phyloP scores from a whole-genome alignment of 495 filamentous ascomycete species.

The Penicillium herquei region DNA sequence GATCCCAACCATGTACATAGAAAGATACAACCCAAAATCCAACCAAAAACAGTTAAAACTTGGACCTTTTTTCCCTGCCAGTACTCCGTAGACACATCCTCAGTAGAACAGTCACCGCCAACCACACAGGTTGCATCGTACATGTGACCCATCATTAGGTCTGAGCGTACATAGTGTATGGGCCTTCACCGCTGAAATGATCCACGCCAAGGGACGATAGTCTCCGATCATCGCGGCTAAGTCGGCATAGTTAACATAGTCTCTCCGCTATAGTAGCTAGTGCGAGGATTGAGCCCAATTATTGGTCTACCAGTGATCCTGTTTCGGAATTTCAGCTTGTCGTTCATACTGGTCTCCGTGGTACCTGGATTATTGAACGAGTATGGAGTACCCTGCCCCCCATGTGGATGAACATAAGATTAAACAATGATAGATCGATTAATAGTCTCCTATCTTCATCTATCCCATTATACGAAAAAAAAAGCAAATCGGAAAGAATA shows the following conservation, averaged over 20 bases:
- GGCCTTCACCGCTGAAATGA: slow-evolving; percentile 25
- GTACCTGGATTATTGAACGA: background rate
- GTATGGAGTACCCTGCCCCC: background rate
- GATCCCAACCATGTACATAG: slow-evolving; percentile 14
- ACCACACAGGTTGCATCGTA: slow-evolving; percentile 6
- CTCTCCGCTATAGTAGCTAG: slow-evolving; percentile 8
- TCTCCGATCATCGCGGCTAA: slow-evolving; percentile 27
- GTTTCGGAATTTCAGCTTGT: no score
- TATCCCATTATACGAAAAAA: no score
- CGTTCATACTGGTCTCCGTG: no score
- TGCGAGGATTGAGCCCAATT: background rate
- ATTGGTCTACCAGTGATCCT: background rate
- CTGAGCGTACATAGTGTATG: slow-evolving; percentile 13
- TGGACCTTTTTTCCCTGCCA: background rate
- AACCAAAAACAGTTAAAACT: background rate
- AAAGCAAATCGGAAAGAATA: background rate
- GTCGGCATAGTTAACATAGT: slow-evolving; percentile 27
- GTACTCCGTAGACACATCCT: background rate
- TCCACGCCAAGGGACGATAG: slow-evolving; percentile 21
- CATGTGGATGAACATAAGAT: background rate
- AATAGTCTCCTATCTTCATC: background rate
- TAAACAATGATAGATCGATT: background rate
- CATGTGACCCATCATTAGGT: slow-evolving; percentile 28
- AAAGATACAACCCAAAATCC: background rate
- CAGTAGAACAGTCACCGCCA: background rate